A percentile compares a stretch with the other conserved stretches of the same genome.
Conservation (phyloP, 805 yeast genomes). For the Myxozyma neglecta region DNA sequence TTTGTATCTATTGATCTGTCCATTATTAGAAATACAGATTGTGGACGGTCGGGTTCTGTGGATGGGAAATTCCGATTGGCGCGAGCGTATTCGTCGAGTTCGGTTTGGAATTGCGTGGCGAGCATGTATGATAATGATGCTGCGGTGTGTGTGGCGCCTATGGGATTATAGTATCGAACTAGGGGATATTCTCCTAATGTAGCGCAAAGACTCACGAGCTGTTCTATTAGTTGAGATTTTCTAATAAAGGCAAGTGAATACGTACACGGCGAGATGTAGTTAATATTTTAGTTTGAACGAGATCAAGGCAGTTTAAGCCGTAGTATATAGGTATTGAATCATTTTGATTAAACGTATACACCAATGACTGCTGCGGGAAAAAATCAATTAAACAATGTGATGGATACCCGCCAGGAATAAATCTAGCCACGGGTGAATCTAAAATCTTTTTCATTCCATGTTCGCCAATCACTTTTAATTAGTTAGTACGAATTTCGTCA, state of each 20-base stretch:
- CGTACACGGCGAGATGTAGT: slow-evolving; percentile 51
- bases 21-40: slow-evolving; percentile 70
- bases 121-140: slow-evolving; percentile 63
- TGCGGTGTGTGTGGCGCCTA: slow-evolving; percentile 53
- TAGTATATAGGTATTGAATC: slow-evolving; percentile 70
- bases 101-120: slow-evolving; percentile 69
- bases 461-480: slow-evolving; percentile 26
- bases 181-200: slow-evolving; percentile 86
- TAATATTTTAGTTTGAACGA: slow-evolving; percentile 59
- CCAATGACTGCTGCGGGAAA: slow-evolving; percentile 67
- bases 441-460: slow-evolving; percentile 26
- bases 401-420: slow-evolving; percentile 37
- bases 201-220: slow-evolving; percentile 71
- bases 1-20: slow-evolving; percentile 83
- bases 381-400: slow-evolving; percentile 50
- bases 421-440: slow-evolving; percentile 36
- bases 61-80: slow-evolving; percentile 65
- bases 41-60: slow-evolving; percentile 51
- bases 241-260: neutral
- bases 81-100: slow-evolving; percentile 74
- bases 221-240: neutral
- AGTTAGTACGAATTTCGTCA: neutral
- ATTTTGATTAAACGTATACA: slow-evolving; percentile 65
- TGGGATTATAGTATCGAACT: slow-evolving; percentile 67
- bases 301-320: slow-evolving; percentile 60